phyloP scores from a whole-genome alignment of 176 grass and related monocot species.

The Rhipidocladum racemiflorum region DNA sequence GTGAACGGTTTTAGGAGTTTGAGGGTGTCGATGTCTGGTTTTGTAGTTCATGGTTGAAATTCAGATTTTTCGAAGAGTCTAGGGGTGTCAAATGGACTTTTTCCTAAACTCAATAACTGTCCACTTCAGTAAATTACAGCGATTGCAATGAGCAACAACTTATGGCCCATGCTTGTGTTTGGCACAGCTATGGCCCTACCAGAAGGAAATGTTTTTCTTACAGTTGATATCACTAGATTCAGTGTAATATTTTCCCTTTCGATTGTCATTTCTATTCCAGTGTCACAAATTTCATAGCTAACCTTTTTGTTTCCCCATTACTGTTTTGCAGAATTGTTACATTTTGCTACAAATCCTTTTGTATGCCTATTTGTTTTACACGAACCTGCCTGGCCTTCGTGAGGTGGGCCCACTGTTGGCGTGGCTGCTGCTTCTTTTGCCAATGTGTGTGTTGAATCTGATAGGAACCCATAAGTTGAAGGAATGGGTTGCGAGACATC shows the following conservation, averaged over 20 bases:
- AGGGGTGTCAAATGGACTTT: too few relatives aligned
- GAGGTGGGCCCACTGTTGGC: not conserved
- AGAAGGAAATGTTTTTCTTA: too few relatives aligned
- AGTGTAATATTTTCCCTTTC: not conserved
- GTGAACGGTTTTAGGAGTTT: too few relatives aligned
- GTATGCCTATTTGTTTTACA: not conserved
- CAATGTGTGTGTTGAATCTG: not conserved
- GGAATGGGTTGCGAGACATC: not conserved
- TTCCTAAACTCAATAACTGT: too few relatives aligned
- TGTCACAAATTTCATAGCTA: not conserved
- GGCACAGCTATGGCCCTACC: too few relatives aligned
- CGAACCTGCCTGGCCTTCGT: not conserved
- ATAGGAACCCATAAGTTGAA: not conserved
- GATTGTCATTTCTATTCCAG: not conserved
- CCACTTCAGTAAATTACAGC: too few relatives aligned
- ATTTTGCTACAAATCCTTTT: not conserved
- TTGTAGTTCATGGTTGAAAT: too few relatives aligned
- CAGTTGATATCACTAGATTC: too few relatives aligned
- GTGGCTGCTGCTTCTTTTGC: not conserved
- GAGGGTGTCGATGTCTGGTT: too few relatives aligned
- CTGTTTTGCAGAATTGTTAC: not conserved
- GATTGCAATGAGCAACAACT: too few relatives aligned
- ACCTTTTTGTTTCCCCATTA: not conserved
- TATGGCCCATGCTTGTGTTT: too few relatives aligned
- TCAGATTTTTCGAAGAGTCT: too few relatives aligned